Conservation (phyloP, 495 filamentous ascomycete species). For the Schizothecium vesticola region DNA sequence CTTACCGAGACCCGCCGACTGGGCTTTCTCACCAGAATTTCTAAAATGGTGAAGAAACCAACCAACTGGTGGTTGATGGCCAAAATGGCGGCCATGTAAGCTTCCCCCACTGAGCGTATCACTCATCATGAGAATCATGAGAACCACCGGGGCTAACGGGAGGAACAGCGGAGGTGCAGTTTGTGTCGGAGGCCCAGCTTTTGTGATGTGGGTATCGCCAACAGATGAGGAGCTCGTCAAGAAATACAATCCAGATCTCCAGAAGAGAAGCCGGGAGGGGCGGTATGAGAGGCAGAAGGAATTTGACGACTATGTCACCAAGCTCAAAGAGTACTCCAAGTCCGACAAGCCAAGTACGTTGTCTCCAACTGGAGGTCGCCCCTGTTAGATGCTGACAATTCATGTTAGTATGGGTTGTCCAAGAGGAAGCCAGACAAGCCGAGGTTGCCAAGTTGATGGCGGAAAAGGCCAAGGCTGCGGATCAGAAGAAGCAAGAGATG, state of each 20-base stretch:
- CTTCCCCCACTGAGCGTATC: neutral
- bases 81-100: constrained; percentile 31
- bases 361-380: neutral
- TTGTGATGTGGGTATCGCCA: constrained; percentile 75
- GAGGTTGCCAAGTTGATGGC: constrained; percentile 25
- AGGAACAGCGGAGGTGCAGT: constrained; percentile 56
- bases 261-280: constrained; percentile 71
- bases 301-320: constrained; percentile 77
- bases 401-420: constrained; percentile 62
- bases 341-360: constrained; percentile 70
- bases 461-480: constrained; percentile 43
- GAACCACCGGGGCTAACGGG: constrained; percentile 1
- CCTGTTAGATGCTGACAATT: neutral
- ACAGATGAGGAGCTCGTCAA: constrained; percentile 88
- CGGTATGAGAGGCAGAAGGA: constrained; percentile 70
- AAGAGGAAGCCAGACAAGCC: constrained; percentile 54
- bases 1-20: neutral
- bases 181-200: constrained; percentile 76
- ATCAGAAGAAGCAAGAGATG: constrained; percentile 41
- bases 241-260: constrained; percentile 89
- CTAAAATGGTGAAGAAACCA: constrained; percentile 28
- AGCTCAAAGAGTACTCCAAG: constrained; percentile 83
- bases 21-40: neutral
- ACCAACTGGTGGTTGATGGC: constrained; percentile 35
- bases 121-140: neutral